Conservation (phyloP, 129 eudicot genomes). For the Tanacetum coccineum region DNA sequence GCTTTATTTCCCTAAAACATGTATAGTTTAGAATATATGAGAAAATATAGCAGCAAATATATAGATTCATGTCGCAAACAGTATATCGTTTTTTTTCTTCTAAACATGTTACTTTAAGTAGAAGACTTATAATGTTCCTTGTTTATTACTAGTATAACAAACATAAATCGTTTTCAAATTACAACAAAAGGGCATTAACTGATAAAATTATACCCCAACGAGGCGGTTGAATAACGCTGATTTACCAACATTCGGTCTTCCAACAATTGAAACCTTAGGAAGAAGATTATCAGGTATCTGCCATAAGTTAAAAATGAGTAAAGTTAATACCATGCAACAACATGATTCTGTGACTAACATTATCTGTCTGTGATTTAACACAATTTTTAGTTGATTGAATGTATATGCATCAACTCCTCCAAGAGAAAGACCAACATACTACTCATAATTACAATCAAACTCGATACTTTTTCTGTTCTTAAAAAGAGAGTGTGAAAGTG, state of each 20-base stretch:
- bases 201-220: conserved; percentile 70
- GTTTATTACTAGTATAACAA: not conserved
- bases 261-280: conserved; percentile 89
- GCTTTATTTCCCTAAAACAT: conserved; percentile 79
- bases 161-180: not conserved
- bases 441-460: not conserved
- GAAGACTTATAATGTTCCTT: not conserved
- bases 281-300: conserved; percentile 96
- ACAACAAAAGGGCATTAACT: conserved; percentile 9
- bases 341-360: conserved; percentile 8
- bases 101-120: not conserved
- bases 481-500: conserved; percentile 1
- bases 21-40: conserved; percentile 3
- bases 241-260: conserved; percentile 99
- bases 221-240: conserved; percentile 94
- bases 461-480: conserved; percentile 3
- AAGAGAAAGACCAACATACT: conserved; percentile 4
- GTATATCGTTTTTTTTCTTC: not conserved
- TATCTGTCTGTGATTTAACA: not conserved
- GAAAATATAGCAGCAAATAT: not conserved
- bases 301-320: conserved; percentile 11
- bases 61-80: not conserved
- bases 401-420: conserved; percentile 9
- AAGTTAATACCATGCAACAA: conserved; percentile 16
- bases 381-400: conserved; percentile 5